These are phyloP conservation scores for Dissophora globulifera DNA, from an alignment of 192 early-diverging fungal species.

Conservation along the genomic window DNA sequence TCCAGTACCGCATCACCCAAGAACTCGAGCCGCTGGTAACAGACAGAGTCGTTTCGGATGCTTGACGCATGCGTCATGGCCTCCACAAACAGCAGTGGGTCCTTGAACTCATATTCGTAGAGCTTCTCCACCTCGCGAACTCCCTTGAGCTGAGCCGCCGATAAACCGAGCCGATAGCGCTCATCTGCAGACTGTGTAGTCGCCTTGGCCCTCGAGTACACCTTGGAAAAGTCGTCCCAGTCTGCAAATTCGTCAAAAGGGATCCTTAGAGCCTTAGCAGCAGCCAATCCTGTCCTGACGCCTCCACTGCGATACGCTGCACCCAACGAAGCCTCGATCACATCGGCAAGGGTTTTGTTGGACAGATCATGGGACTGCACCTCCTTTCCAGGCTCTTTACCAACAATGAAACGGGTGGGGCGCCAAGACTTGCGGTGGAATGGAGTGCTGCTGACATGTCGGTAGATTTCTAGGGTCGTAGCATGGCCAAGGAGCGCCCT, in stretches of 20 bases:
- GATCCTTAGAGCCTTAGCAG: slow-evolving; percentile 66
- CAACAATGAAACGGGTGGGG: slow-evolving; percentile 57
- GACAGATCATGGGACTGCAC: slow-evolving; percentile 65
- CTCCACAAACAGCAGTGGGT: slow-evolving; percentile 72
- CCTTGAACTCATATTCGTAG: slow-evolving; percentile 75
- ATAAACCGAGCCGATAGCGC: neutral
- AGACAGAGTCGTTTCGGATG: slow-evolving; percentile 58
- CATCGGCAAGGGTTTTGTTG: slow-evolving; percentile 88
- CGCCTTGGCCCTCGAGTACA: slow-evolving; percentile 8
- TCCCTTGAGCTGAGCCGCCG: neutral
- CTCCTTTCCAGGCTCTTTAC: slow-evolving; percentile 34
- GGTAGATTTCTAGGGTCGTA: slow-evolving; percentile 60
- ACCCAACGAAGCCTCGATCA: slow-evolving; percentile 86
- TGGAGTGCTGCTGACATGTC: slow-evolving; percentile 68
- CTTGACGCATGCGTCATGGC: slow-evolving; percentile 89
- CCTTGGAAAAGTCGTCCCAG: slow-evolving; percentile 62
- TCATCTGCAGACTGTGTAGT: neutral
- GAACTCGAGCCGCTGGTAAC: slow-evolving; percentile 94
- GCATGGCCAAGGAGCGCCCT: slow-evolving; percentile 71
- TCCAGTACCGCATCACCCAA: slow-evolving; percentile 87
- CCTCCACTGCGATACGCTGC: slow-evolving; percentile 74
- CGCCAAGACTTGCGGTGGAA: slow-evolving; percentile 71
- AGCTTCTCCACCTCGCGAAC: slow-evolving; percentile 46
- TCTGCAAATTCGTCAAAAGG: slow-evolving; percentile 63
- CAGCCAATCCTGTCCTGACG: slow-evolving; percentile 59